Conservation (phyloP, 768 basidiomycete species). For the Paxillus involutus region DNA sequence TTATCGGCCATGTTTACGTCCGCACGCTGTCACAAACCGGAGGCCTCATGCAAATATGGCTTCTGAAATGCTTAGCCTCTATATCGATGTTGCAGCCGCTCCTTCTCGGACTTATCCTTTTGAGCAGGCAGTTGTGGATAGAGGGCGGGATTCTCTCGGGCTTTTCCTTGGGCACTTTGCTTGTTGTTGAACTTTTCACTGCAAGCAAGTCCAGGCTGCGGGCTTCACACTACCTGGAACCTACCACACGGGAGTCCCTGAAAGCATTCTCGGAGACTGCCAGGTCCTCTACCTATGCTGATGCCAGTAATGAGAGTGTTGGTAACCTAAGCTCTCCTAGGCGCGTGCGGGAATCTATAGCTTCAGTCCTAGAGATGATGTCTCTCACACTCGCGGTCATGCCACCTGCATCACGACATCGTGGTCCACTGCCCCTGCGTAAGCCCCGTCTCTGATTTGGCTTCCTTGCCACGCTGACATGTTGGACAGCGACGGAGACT, state of each 20-base stretch:
- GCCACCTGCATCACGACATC: constrained; percentile 54
- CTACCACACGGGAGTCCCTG: constrained; percentile 58
- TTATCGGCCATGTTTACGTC: constrained; percentile 76
- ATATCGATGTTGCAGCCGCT: constrained; percentile 71
- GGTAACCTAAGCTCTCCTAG: constrained; percentile 42
- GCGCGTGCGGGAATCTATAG: constrained; percentile 70
- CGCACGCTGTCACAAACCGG: constrained; percentile 75
- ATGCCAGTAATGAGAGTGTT: constrained; percentile 50
- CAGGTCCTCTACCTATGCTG: constrained; percentile 32
- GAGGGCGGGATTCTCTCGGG: constrained; percentile 67
- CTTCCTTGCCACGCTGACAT: constrained; percentile 1
- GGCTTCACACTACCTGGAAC: constrained; percentile 48
- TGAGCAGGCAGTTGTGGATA: constrained; percentile 67
- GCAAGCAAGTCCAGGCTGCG: constrained; percentile 48
- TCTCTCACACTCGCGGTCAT: constrained; percentile 72
- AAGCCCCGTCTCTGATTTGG: constrained; percentile 23
- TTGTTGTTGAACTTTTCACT: constrained; percentile 64
- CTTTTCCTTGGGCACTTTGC: constrained; percentile 49
- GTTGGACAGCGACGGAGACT: constrained; percentile 60
- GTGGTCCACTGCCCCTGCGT: constrained; percentile 70
- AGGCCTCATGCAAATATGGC: constrained; percentile 72
- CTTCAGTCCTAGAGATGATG: constrained; percentile 85
- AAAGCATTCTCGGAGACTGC: constrained; percentile 51
- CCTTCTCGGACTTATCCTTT: constrained; percentile 69
- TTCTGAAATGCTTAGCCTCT: constrained; percentile 71